phyloP scores from a whole-genome alignment of 2,329 filamentous ascomycete genomes.

The Drechslerella coelobrocha region DNA sequence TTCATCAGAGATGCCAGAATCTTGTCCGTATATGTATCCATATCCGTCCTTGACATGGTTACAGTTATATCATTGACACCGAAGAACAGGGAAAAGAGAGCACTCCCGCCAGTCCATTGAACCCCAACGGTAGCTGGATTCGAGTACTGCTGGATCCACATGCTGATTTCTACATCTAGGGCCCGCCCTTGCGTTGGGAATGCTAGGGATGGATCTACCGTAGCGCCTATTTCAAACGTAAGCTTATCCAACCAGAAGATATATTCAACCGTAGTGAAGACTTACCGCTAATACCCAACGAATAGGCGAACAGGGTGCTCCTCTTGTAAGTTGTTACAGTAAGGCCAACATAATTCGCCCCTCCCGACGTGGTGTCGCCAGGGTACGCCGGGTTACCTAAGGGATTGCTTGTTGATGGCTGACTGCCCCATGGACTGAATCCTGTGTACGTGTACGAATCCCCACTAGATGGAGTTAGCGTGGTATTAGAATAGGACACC shows the following conservation, averaged over 20 bases:
- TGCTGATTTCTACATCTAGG: conserved; percentile 30
- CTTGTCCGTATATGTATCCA: conserved; percentile 38
- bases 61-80: conserved; percentile 43
- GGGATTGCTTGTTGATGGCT: conserved; percentile 65
- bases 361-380: conserved; percentile 63
- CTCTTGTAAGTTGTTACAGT: conserved; percentile 62
- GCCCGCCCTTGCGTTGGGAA: conserved; percentile 34
- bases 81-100: conserved; percentile 37
- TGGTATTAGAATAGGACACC: not conserved
- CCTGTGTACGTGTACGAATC: conserved; percentile 68
- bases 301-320: conserved; percentile 30
- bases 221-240: conserved; percentile 14
- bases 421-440: conserved; percentile 64
- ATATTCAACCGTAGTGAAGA: not conserved
- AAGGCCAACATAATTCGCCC: conserved; percentile 65
- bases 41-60: conserved; percentile 36
- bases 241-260: not conserved
- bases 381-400: conserved; percentile 69
- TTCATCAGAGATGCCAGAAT: conserved; percentile 38
- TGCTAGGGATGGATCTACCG: conserved; percentile 20
- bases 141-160: conserved; percentile 36
- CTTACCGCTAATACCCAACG: conserved; percentile 34
- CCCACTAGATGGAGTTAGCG: conserved; percentile 58
- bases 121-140: conserved; percentile 26
- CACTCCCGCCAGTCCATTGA: conserved; percentile 22